phyloP scores from a whole-genome alignment of 208 protist species.

The Endotrypanum monterogeii region DNA sequence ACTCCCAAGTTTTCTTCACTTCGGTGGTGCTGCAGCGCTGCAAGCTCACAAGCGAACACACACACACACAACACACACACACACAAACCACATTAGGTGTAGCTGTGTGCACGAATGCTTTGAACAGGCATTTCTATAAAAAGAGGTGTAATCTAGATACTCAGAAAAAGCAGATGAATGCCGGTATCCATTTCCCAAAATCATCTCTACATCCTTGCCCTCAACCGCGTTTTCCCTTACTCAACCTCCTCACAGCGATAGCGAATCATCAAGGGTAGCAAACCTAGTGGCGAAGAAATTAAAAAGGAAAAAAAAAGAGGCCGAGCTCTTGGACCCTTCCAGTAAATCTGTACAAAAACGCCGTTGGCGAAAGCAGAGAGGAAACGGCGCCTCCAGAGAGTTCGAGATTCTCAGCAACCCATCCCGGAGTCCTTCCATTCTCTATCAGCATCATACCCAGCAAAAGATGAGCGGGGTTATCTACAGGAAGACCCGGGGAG shows the following conservation, averaged over 20 bases:
- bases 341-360: background rate
- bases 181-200: background rate
- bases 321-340: background rate
- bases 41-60: background rate
- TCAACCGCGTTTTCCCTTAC: background rate
- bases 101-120: background rate
- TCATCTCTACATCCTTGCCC: background rate
- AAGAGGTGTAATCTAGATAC: background rate
- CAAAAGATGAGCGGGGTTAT: background rate
- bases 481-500: background rate
- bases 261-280: background rate
- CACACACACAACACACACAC: background rate
- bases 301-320: no score
- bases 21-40: background rate
- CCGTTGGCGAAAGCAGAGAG: background rate
- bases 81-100: no score
- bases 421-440: background rate
- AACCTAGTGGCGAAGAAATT: background rate
- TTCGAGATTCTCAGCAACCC: background rate
- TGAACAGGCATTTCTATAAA: background rate
- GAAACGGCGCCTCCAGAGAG: no score
- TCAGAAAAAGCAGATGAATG: background rate
- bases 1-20: background rate
- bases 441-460: background rate
- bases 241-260: background rate